Percentiles rank a stretch among this genome's conserved stretches.
phyloP scores from a whole-genome alignment of 352 stramenopile genomes.

The Thraustotheca clavata region DNA sequence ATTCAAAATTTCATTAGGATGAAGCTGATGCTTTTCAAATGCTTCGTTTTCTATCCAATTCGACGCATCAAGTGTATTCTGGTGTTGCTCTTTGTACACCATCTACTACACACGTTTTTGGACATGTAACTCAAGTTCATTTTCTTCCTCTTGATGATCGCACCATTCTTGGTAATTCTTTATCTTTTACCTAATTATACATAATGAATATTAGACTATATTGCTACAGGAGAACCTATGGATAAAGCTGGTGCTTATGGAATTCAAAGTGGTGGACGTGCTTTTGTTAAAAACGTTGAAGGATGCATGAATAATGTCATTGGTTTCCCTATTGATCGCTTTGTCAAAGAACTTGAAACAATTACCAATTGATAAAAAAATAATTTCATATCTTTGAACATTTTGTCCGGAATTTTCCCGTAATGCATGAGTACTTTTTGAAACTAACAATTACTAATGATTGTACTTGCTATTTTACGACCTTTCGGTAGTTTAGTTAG shows the following conservation, averaged over 20 bases:
- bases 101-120: conserved; percentile 48
- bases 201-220: conserved; percentile 48
- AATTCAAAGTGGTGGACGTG: conserved; percentile 75
- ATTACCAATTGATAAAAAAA: neutral
- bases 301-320: conserved; percentile 91
- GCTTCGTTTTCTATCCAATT: conserved; percentile 58
- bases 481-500: too few relatives aligned
- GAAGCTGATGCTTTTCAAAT: conserved; percentile 73
- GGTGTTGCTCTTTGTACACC: conserved; percentile 72
- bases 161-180: conserved; percentile 45
- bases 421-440: too few relatives aligned
- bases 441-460: too few relatives aligned
- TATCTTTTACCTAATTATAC: conserved; percentile 11
- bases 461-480: too few relatives aligned
- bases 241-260: conserved; percentile 89
- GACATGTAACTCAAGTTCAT: conserved; percentile 49
- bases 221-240: conserved; percentile 85
- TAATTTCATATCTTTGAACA: too few relatives aligned
- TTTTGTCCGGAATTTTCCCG: too few relatives aligned
- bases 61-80: conserved; percentile 79
- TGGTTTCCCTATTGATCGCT: conserved; percentile 77
- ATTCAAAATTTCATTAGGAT: conserved; percentile 25
- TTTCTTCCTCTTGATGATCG: conserved; percentile 42
- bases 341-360: conserved; percentile 42
- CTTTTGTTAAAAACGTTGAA: conserved; percentile 68